These are phyloP conservation scores for Silybum marianum DNA, from an alignment of 129 eudicot species.

Conservation along the genomic window DNA sequence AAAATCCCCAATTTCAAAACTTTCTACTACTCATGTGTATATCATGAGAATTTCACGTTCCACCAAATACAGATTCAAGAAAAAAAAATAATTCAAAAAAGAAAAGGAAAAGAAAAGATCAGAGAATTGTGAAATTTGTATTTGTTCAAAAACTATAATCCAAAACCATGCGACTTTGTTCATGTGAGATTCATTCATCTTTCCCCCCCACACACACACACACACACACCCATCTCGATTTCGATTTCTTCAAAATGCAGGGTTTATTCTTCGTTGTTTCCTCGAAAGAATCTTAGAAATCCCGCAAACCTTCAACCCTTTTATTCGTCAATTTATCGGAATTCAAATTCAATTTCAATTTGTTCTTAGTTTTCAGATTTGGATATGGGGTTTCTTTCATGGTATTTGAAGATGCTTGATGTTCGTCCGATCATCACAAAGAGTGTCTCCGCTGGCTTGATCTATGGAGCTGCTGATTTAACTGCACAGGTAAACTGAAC, in stretches of 20 bases:
- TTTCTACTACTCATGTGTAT: not conserved
- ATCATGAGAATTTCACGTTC: slow-evolving; percentile 27
- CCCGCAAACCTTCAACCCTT: slow-evolving; percentile 20
- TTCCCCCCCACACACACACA: slow-evolving; percentile 15
- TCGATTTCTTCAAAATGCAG: slow-evolving; percentile 28
- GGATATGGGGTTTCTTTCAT: slow-evolving; percentile 44
- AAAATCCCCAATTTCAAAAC: not conserved
- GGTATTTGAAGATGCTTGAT: slow-evolving; percentile 70
- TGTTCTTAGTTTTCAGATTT: slow-evolving; percentile 20
- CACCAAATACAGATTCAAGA: slow-evolving; percentile 10
- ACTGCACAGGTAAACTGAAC: slow-evolving; percentile 57
- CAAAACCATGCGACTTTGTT: slow-evolving; percentile 8
- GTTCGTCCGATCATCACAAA: slow-evolving; percentile 58
- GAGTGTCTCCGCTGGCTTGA: slow-evolving; percentile 55
- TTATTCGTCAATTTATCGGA: not conserved
- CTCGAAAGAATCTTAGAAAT: slow-evolving; percentile 31
- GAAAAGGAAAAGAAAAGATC: not conserved
- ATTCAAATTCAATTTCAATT: not conserved
- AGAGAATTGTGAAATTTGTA: slow-evolving; percentile 20
- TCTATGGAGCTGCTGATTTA: slow-evolving; percentile 61
- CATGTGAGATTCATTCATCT: not conserved
- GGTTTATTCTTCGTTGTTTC: not conserved
- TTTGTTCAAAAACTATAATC: slow-evolving; percentile 20
- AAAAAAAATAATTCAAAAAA: not conserved
- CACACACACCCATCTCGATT: slow-evolving; percentile 21